phyloP scores from a whole-genome alignment of 2,329 filamentous ascomycete genomes.

The Chaetomium strumarium region DNA sequence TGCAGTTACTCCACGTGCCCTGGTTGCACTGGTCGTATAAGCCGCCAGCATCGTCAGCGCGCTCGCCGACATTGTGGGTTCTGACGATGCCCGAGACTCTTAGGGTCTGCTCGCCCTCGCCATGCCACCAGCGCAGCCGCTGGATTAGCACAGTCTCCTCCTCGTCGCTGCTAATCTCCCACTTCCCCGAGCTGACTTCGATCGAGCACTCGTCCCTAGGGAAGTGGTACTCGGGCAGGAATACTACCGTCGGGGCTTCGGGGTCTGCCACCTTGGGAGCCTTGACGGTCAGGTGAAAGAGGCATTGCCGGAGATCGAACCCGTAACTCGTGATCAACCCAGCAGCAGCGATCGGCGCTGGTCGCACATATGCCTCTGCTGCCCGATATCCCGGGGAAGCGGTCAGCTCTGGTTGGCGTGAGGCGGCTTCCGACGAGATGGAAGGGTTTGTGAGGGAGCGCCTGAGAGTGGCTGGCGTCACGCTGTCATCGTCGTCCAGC shows the following conservation, averaged over 20 bases:
- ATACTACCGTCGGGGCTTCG: slow-evolving; percentile 71
- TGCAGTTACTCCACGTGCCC: slow-evolving; percentile 44
- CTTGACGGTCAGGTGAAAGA: slow-evolving; percentile 66
- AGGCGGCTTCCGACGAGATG: slow-evolving; percentile 53
- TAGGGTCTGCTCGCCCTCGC: slow-evolving; percentile 73
- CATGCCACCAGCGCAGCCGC: slow-evolving; percentile 87
- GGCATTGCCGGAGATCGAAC: slow-evolving; percentile 76
- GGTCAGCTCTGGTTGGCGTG: slow-evolving; percentile 51
- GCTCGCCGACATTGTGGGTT: slow-evolving; percentile 51
- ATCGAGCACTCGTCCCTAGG: slow-evolving; percentile 67
- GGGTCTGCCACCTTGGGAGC: slow-evolving; percentile 49
- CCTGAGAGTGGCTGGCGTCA: slow-evolving; percentile 73
- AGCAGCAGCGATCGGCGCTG: slow-evolving; percentile 68
- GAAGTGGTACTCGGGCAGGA: slow-evolving; percentile 89
- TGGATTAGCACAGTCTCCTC: slow-evolving; percentile 65
- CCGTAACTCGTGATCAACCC: slow-evolving; percentile 66
- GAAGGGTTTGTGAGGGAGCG: slow-evolving; percentile 62
- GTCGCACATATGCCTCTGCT: slow-evolving; percentile 87
- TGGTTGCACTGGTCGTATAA: slow-evolving; percentile 67
- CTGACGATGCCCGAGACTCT: slow-evolving; percentile 69
- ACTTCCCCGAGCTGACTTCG: slow-evolving; percentile 78
- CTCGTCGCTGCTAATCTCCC: slow-evolving; percentile 74
- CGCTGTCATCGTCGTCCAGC: slow-evolving; percentile 47
- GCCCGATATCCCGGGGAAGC: slow-evolving; percentile 72
- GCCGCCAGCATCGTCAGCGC: slow-evolving; percentile 58